Evolutionary conservation across 345 rosid genomes (phyloP).

Genomic region (Euclidium syriacum): DNA sequence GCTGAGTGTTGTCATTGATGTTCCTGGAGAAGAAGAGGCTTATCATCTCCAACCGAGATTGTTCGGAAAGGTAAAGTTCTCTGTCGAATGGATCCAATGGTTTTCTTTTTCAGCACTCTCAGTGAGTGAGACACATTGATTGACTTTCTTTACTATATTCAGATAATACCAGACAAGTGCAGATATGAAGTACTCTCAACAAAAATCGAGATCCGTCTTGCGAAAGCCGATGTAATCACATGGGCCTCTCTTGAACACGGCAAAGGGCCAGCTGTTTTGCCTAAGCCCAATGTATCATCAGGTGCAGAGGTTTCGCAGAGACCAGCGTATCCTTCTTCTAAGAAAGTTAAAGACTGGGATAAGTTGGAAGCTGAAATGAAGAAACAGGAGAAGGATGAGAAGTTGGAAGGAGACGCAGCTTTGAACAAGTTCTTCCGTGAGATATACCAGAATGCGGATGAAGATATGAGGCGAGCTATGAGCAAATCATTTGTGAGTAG

Average conservation of each 20-base stretch:
- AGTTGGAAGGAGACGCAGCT: constrained; percentile 93
- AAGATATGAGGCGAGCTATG: constrained; percentile 91
- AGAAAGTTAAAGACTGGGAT: constrained; percentile 72
- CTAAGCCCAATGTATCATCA: constrained; percentile 32
- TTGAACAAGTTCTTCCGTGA: constrained; percentile 88
- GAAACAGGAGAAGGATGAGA: constrained; percentile 96
- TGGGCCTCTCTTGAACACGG: constrained; percentile 83
- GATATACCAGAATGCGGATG: constrained; percentile 72
- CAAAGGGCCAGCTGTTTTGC: constrained; percentile 40
- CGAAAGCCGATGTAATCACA: constrained; percentile 65
- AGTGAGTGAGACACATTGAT: not conserved
- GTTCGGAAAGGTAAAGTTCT: constrained; percentile 71
- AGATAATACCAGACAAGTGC: constrained; percentile 79
- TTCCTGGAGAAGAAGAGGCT: constrained; percentile 68
- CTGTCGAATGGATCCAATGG: not conserved
- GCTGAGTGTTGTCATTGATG: constrained; percentile 68
- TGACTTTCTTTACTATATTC: not conserved
- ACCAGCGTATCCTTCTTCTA: constrained; percentile 81
- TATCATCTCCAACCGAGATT: constrained; percentile 81
- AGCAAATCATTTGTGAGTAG: constrained; percentile 89
- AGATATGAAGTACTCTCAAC: constrained; percentile 62
- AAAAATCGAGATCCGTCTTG: constrained; percentile 77
- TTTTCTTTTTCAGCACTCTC: not conserved
- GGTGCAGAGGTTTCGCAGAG: constrained; percentile 48
- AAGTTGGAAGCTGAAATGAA: constrained; percentile 82